These are phyloP conservation scores for Ceratocystis colombiana DNA, from an alignment of 2,329 filamentous ascomycete species.

Conservation along the genomic window DNA sequence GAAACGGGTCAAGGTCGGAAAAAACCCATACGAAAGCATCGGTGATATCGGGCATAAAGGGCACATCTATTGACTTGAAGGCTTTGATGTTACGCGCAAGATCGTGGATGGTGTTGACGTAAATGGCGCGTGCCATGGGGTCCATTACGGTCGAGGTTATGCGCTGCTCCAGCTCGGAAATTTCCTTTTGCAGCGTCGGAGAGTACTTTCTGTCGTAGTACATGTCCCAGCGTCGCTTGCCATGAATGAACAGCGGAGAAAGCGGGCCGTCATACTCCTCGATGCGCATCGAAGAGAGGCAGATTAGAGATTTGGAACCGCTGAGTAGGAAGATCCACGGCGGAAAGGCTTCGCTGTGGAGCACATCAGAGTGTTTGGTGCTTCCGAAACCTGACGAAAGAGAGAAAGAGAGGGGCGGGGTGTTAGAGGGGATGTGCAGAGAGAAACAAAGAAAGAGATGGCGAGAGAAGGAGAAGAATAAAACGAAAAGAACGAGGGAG, in stretches of 20 bases:
- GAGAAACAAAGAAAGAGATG: background rate
- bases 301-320: conserved; percentile 30
- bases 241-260: conserved; percentile 29
- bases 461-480: background rate
- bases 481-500: conserved; percentile 5
- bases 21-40: conserved; percentile 37
- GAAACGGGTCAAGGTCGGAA: conserved; percentile 32
- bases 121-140: conserved; percentile 16
- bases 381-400: conserved; percentile 28
- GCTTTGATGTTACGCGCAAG: conserved; percentile 23
- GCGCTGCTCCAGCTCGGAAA: conserved; percentile 20
- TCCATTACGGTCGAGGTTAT: conserved; percentile 19
- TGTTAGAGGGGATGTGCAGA: background rate
- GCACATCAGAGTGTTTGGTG: conserved; percentile 30
- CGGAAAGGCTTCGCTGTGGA: conserved; percentile 31
- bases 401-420: background rate
- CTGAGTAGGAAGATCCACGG: conserved; percentile 33
- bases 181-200: conserved; percentile 13
- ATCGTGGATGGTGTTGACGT: conserved; percentile 15
- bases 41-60: conserved; percentile 30
- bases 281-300: conserved; percentile 21
- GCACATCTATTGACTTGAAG: conserved; percentile 16
- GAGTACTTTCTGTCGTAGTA: conserved; percentile 22
- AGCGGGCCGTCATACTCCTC: conserved; percentile 27
- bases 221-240: conserved; percentile 28